Base-by-base conservation (phyloP, 1,139 yeast species). In the Protomyces inundatus region DNA sequence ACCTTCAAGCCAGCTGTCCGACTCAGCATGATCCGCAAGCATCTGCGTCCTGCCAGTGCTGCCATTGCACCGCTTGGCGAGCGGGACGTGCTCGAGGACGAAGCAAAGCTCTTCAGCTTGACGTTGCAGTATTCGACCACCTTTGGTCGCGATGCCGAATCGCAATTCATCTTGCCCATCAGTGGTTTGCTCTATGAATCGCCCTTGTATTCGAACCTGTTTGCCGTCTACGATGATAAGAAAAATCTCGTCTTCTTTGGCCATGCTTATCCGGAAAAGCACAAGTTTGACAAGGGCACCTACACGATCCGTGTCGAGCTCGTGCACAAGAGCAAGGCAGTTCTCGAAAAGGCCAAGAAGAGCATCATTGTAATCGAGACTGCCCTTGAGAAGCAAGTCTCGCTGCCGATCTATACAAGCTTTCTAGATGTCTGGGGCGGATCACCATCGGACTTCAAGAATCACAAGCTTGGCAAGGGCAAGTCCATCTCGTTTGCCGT, bases 241-340 rank as follows among this genome's bases (percentile, higher is more conserved):
- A 64, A 64, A 64, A 62, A 65, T 33, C 59, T 56, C 7, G 58
- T 66, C 45, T 58, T 39, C 50, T 66, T 64, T 54, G 61, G 64
- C 30, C 65, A 58, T 35, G 37, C 55, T 14, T 58, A 64, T 12
- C 61, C 65, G 3, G 55, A 54, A n/a, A 51, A 59, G 33, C 56
- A 58, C 54, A 58, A 52, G 23, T 56, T 66, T 32, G 60, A 59
- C 46, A 60, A 55, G 51, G 63, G 63, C 16, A 58, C 61, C 10
- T 64, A 66, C 34, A 37, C 55, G 23, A 34, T 52, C 12, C 51
- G 37, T 7, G 55, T 66, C 7, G 61, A 64, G 39, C 42, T 66
- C 3, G 54, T 64, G 6, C 64, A 65, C 55, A 58, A 53, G 34
- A 48, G 56, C 34, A 52, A 58, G 37, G 40, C 51, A 9, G 55